Conservation (phyloP, 352 stramenopile genomes). For the Pythium rhizo-oryzae region DNA sequence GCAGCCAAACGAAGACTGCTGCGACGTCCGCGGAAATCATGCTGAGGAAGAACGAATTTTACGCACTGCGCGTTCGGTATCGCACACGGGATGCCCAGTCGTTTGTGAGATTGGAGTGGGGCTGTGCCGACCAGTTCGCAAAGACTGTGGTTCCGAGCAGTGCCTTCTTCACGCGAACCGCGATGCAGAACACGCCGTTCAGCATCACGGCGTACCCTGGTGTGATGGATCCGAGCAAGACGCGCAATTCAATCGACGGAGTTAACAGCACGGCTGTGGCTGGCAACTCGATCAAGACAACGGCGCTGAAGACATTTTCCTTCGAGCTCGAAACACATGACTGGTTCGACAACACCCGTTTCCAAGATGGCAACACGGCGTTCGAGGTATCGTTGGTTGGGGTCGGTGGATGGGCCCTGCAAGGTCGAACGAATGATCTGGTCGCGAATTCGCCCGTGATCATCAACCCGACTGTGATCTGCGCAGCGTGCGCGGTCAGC, state of each 20-base stretch:
- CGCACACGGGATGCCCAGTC: slow-evolving; percentile 79
- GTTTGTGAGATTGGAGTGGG: slow-evolving; percentile 85
- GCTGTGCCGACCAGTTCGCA: slow-evolving; percentile 37
- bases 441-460: slow-evolving; percentile 36
- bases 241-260: slow-evolving; percentile 64
- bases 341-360: slow-evolving; percentile 76
- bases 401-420: slow-evolving; percentile 80
- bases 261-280: slow-evolving; percentile 40
- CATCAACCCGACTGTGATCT: slow-evolving; percentile 58
- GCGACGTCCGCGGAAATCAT: slow-evolving; percentile 18
- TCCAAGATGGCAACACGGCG: slow-evolving; percentile 77
- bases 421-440: slow-evolving; percentile 88
- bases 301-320: slow-evolving; percentile 46
- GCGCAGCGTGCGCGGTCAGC: slow-evolving; percentile 50
- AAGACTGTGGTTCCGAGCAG: slow-evolving; percentile 30
- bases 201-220: slow-evolving; percentile 77
- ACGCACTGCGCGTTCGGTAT: slow-evolving; percentile 86
- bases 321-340: slow-evolving; percentile 88
- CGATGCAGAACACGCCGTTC: slow-evolving; percentile 58
- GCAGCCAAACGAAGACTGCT: slow-evolving; percentile 13
- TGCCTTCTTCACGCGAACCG: slow-evolving; percentile 43
- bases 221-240: slow-evolving; percentile 51
- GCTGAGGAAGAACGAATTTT: slow-evolving; percentile 57
- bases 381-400: slow-evolving; percentile 89
- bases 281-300: slow-evolving; percentile 29